phyloP scores from a whole-genome alignment of 805 yeast genomes.

The Hanseniaspora pseudoguilliermondii region DNA sequence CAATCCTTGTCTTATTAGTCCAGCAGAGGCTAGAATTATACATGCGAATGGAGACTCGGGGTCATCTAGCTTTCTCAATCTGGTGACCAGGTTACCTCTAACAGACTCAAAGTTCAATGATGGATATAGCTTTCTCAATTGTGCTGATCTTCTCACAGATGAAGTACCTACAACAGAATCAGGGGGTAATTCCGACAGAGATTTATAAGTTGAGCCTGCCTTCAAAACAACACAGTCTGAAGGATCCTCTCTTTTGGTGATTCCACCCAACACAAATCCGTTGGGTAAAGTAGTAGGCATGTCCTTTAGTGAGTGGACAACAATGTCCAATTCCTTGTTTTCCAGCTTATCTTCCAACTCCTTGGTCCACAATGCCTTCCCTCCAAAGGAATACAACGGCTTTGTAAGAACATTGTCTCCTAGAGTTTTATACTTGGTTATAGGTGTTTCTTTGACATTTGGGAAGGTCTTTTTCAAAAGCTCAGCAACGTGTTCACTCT shows the following conservation, averaged over 20 bases:
- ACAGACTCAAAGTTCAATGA: slow-evolving; percentile 66
- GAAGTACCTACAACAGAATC: slow-evolving; percentile 91
- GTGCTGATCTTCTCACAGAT: slow-evolving; percentile 87
- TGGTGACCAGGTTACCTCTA: slow-evolving; percentile 73
- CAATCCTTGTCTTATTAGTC: slow-evolving; percentile 61
- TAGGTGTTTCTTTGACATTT: slow-evolving; percentile 47
- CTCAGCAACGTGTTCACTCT: slow-evolving; percentile 60
- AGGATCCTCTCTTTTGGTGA: slow-evolving; percentile 79
- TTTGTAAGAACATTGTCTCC: slow-evolving; percentile 80
- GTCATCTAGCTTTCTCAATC: slow-evolving; percentile 69
- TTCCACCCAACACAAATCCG: slow-evolving; percentile 79
- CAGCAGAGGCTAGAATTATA: slow-evolving; percentile 84
- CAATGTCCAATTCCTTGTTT: slow-evolving; percentile 62
- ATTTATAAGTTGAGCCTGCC: slow-evolving; percentile 45
- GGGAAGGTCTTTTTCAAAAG: slow-evolving; percentile 50
- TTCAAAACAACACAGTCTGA: slow-evolving; percentile 82
- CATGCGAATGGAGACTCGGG: slow-evolving; percentile 52
- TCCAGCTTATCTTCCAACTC: slow-evolving; percentile 74
- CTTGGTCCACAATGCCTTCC: slow-evolving; percentile 91
- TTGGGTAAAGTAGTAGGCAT: slow-evolving; percentile 84
- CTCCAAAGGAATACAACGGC: slow-evolving; percentile 90
- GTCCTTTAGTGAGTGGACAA: slow-evolving; percentile 90
- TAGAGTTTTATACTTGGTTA: slow-evolving; percentile 67
- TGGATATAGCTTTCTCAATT: slow-evolving; percentile 67
- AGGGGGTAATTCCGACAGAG: slow-evolving; percentile 61